Evolutionary conservation across 164 flowering plant genomes (phyloP).

Genomic region (Aristolochia californica): DNA sequence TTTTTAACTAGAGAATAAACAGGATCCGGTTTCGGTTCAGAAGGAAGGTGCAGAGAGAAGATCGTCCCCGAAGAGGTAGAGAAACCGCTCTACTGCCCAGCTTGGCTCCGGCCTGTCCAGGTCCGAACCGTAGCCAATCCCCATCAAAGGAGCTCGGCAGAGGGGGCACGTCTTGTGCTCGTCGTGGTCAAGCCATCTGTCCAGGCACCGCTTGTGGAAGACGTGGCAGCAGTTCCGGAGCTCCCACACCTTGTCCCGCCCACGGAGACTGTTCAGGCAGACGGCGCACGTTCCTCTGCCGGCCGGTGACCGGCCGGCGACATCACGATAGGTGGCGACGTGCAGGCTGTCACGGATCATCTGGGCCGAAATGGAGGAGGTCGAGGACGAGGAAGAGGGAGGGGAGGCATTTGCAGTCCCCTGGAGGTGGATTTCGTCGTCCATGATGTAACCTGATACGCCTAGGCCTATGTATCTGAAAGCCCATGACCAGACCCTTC

Average conservation of each 20-base stretch:
- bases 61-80: constrained; percentile 15
- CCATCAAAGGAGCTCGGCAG: constrained; percentile 11
- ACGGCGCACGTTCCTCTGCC: constrained; percentile 42
- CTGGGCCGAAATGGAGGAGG: constrained; percentile 14
- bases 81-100: constrained; percentile 15
- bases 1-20: too few species aligned
- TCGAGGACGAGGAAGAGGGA: neutral
- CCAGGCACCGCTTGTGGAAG: constrained; percentile 54
- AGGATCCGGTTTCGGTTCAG: too few species aligned
- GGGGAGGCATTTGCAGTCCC: neutral
- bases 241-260: constrained; percentile 35
- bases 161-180: constrained; percentile 42
- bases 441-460: neutral
- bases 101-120: constrained; percentile 8
- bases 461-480: constrained; percentile 10
- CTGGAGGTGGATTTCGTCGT: neutral
- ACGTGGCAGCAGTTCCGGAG: constrained; percentile 49
- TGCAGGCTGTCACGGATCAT: constrained; percentile 18
- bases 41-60: too few species aligned
- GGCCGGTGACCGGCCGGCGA: constrained; percentile 4
- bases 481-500: constrained; percentile 29
- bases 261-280: constrained; percentile 36
- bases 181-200: constrained; percentile 44
- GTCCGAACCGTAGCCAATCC: neutral
- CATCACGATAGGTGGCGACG: constrained; percentile 10